These are phyloP conservation scores for Pharus latifolius DNA, from an alignment of 176 grass and related monocot genomes.

Conservation along the genomic window DNA sequence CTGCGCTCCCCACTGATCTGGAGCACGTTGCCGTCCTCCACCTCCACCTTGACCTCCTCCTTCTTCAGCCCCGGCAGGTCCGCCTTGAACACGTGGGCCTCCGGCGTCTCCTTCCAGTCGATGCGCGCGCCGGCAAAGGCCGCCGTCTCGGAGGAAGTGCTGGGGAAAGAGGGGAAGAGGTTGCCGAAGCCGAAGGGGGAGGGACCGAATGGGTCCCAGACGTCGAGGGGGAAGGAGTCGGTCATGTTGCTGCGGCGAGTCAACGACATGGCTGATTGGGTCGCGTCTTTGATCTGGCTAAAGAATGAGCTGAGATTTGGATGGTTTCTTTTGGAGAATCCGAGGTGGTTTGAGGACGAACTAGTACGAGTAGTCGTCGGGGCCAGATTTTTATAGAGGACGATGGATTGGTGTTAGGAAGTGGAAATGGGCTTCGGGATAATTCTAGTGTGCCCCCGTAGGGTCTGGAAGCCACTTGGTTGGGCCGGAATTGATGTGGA, in stretches of 20 bases:
- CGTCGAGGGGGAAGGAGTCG: conserved; percentile 25
- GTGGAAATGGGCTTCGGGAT: background rate
- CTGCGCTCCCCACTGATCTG: conserved; percentile 20
- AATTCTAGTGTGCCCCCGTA: background rate
- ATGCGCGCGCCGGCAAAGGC: background rate
- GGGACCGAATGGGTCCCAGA: conserved; percentile 3
- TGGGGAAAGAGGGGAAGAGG: background rate
- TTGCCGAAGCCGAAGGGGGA: background rate
- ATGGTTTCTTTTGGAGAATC: too few relatives aligned
- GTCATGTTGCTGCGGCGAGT: conserved; percentile 17
- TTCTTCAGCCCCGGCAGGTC: conserved; percentile 15
- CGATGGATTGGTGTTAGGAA: background rate
- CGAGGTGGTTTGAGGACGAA: too few relatives aligned
- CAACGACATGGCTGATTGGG: background rate
- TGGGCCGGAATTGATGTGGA: background rate
- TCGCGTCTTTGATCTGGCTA: too few relatives aligned
- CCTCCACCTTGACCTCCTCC: conserved; percentile 18
- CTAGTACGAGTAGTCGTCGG: background rate
- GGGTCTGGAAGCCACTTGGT: background rate
- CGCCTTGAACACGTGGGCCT: conserved; percentile 16
- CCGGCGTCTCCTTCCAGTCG: conserved; percentile 14
- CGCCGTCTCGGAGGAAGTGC: background rate
- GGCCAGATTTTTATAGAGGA: background rate
- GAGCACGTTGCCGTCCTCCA: conserved; percentile 12
- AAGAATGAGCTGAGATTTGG: too few relatives aligned